These are phyloP conservation scores for Pestalotiopsis sp. DNA, from an alignment of 2,329 filamentous ascomycete species.

Conservation along the genomic window DNA sequence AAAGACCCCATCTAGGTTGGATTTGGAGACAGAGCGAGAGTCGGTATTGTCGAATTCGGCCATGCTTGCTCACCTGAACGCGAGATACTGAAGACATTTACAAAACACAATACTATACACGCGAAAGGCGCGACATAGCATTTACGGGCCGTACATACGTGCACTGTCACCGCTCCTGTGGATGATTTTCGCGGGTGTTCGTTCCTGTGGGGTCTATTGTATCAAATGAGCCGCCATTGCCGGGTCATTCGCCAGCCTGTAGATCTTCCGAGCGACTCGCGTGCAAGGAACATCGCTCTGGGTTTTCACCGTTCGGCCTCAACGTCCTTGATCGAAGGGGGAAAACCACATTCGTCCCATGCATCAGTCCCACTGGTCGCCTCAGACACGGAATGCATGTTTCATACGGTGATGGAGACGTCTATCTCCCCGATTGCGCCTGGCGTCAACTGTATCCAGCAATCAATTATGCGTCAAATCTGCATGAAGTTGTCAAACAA, in stretches of 20 bases:
- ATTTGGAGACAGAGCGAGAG: background rate
- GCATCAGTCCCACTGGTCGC: background rate
- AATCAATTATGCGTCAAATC: background rate
- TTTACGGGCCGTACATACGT: background rate
- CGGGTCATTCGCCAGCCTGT: constrained; percentile 19
- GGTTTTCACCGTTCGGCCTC: background rate
- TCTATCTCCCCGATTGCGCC: background rate
- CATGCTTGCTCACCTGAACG: background rate
- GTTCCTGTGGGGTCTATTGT: constrained; percentile 16
- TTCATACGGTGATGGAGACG: background rate
- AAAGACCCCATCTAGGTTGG: background rate
- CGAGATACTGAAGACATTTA: background rate
- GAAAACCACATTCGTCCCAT: background rate
- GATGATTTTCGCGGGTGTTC: background rate
- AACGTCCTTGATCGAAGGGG: background rate
- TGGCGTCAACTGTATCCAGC: background rate
- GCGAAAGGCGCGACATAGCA: background rate
- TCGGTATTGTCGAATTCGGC: background rate
- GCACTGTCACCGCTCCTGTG: background rate
- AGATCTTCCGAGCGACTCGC: constrained; percentile 25
- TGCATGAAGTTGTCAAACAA: background rate
- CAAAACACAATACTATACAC: background rate
- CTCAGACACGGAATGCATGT: constrained; percentile 2
- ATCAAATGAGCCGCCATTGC: constrained; percentile 29
- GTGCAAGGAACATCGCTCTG: constrained; percentile 17